Percentiles rank a stretch among this genome's conserved stretches.
phyloP scores from a whole-genome alignment of 2,329 filamentous ascomycete species.

The Leptographium radiaticola region DNA sequence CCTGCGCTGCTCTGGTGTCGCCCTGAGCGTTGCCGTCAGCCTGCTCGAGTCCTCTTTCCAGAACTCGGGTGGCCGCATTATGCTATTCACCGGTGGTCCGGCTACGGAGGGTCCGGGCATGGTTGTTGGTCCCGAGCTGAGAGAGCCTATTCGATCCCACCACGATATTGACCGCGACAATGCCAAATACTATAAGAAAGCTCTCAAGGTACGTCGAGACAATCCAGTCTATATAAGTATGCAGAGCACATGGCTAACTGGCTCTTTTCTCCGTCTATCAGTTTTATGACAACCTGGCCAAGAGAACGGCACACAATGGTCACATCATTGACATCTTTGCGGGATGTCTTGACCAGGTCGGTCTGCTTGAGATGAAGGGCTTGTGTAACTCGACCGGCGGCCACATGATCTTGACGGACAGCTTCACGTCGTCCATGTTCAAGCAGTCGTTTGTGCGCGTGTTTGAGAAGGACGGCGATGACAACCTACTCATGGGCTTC shows the following conservation, averaged over 20 bases:
- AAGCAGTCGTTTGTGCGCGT: constrained; percentile 96
- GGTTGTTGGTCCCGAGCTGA: constrained; percentile 89
- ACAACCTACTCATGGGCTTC: constrained; percentile 95
- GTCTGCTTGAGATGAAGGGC: constrained; percentile 95
- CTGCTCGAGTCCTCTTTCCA: constrained; percentile 90
- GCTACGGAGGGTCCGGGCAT: constrained; percentile 94
- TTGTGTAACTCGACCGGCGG: constrained; percentile 92
- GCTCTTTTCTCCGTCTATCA: constrained; percentile 18
- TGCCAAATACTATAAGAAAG: constrained; percentile 99
- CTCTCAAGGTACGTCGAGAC: constrained; percentile 58
- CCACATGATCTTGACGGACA: constrained; percentile 96
- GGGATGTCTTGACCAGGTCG: constrained; percentile 93
- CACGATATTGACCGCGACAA: constrained; percentile 98
- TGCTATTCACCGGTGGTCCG: constrained; percentile 91
- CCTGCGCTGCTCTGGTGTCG: constrained; percentile 86
- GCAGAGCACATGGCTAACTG: neutral
- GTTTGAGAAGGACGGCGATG: constrained; percentile 91
- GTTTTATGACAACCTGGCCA: constrained; percentile 92
- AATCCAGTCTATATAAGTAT: neutral
- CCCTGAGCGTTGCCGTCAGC: constrained; percentile 88
- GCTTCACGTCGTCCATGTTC: constrained; percentile 98
- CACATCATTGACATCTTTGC: constrained; percentile 97
- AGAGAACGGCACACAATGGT: constrained; percentile 88
- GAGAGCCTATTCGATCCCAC: constrained; percentile 93
- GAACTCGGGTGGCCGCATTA: constrained; percentile 87